Base-by-base conservation (phyloP, 768 basidiomycete genomes). In the Lentinula sp. region DNA sequence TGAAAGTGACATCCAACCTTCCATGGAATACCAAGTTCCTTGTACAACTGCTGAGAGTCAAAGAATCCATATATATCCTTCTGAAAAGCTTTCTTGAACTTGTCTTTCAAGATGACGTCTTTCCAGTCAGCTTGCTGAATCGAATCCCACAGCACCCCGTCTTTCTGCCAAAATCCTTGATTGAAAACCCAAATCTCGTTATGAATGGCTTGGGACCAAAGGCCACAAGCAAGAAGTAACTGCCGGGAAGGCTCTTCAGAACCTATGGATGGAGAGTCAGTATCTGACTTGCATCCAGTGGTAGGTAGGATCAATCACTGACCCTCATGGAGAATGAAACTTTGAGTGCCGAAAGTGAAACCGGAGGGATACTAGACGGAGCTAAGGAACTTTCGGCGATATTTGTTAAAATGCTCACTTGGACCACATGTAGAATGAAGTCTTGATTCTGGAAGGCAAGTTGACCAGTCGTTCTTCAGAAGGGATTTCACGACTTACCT, bases 1-100 rank as follows among this genome's bases (percentile, higher is more conserved):
- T 40, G 31, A 49, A 8, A 56, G 48, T 23, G 59, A 16, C 8
- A 39, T 60, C 50, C 32, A 64, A 86, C 87, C 83, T 92, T 94
- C 92, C 92, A 94, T 1, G 92, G 87, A 60, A 93, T 89, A 1
- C 79, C 79, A 3, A 93, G 77, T 16, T 84, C 81, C 70, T 85
- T 87, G 75, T 93, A 94, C 1, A 88, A 74, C 57, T 77, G 67
- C 66, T 91, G 84, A 0, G 88, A 87, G n/a, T 80, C 76, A 70
- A 92, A 93, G 76, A 95, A 95, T 0, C 87, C 88, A 35, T 83
- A 80, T 8, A 93, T 76, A 51, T 94, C 93, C 66, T 89, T 86
- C 72, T 86, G 80, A 23, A 95, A 62, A 2, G 76, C 73, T 37
- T 73, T 74, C 75, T 94, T 94, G 75, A 86, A 88, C 5, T 78